phyloP scores from a whole-genome alignment of 805 yeast genomes.

The Maudiozyma bulderi region DNA sequence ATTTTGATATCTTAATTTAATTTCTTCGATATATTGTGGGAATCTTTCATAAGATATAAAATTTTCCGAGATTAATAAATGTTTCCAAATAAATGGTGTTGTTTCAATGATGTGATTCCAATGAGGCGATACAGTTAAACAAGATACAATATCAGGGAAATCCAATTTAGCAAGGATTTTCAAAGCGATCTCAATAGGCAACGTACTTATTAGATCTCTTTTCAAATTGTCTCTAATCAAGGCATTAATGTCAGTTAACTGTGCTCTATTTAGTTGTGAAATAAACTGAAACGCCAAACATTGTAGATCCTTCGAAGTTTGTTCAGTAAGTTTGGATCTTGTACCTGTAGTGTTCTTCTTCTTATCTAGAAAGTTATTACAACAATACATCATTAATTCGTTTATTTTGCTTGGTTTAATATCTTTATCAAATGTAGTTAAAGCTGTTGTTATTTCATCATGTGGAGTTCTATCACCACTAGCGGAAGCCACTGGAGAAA shows the following conservation, averaged over 20 bases:
- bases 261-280: constrained; percentile 19
- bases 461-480: constrained; percentile 12
- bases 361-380: not conserved
- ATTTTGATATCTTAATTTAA: constrained; percentile 20
- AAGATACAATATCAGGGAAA: constrained; percentile 46
- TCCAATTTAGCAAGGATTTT: constrained; percentile 60
- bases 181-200: constrained; percentile 69
- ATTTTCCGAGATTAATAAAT: constrained; percentile 51
- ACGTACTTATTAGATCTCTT: constrained; percentile 58
- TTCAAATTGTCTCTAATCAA: constrained; percentile 36
- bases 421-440: not conserved
- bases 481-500: constrained; percentile 29
- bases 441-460: not conserved
- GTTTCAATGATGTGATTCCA: constrained; percentile 64
- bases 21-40: constrained; percentile 21
- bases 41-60: constrained; percentile 43
- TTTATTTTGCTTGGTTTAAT: not conserved
- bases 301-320: constrained; percentile 7
- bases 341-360: not conserved
- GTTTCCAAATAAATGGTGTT: constrained; percentile 60
- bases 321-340: too few relatives aligned
- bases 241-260: constrained; percentile 24
- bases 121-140: constrained; percentile 52
- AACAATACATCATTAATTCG: not conserved
- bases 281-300: constrained; percentile 22